phyloP scores from a whole-genome alignment of 257 asterid species.

The Leptodermis oblonga region DNA sequence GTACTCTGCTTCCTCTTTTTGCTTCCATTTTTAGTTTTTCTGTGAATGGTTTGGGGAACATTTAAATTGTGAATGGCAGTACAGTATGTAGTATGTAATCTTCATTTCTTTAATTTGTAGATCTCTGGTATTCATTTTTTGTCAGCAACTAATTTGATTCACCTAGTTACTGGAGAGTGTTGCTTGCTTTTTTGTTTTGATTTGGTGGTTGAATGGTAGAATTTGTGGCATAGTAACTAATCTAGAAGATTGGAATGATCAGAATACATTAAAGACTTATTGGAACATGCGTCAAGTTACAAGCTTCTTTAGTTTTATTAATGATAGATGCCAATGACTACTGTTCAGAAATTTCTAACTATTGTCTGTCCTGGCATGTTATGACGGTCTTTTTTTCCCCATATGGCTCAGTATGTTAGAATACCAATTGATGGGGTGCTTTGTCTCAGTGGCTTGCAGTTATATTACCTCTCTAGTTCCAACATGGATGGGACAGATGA shows the following conservation, averaged over 20 bases:
- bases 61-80: neutral
- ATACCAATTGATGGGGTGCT: constrained; percentile 25
- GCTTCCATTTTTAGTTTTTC: neutral
- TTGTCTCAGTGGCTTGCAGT: constrained; percentile 75
- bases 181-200: neutral
- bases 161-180: neutral
- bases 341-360: neutral
- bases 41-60: neutral
- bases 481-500: constrained; percentile 59
- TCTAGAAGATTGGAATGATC: neutral
- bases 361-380: neutral
- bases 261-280: neutral
- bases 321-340: constrained; percentile 1
- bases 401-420: constrained; percentile 1
- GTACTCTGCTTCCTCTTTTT: too few relatives aligned
- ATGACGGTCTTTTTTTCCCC: neutral
- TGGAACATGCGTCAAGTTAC: neutral
- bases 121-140: too few relatives aligned
- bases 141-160: too few relatives aligned
- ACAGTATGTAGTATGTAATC: neutral
- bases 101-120: too few relatives aligned
- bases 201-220: neutral
- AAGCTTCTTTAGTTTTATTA: neutral
- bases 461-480: constrained; percentile 74
- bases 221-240: neutral